Base-by-base conservation (phyloP, 2,329 filamentous ascomycete genomes). In the Aspergillus eucalypticola region DNA sequence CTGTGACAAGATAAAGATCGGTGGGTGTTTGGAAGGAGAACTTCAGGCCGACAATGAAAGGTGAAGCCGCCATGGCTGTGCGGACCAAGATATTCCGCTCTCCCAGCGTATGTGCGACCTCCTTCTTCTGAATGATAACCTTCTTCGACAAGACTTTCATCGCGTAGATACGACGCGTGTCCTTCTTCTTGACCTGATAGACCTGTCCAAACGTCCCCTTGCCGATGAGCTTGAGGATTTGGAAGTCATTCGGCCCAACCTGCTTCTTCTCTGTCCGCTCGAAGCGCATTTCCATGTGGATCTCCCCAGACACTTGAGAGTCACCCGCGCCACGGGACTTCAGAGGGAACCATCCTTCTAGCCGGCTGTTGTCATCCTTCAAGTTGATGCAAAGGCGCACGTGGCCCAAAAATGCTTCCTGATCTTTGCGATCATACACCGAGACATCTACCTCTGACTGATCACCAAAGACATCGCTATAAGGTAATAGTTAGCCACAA, bases 131-230 rank as follows among this genome's bases (percentile, higher is more conserved):
- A 25, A 99, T 95, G 71, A 99, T 99, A 56, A 99, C 95, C 83
- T 99, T 99, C 84, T 99, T 99, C 54, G 95, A 97, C 32, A 99
- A 82, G 1, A 99, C 94, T 78, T 99, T 99, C 95, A 99, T 99
- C 63, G 95, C 95, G 72, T 99, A 99, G 62, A 99, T 97, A 48
- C 95, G 89, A 70, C 88, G 88, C 0, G 94, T 97, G 75, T 99
- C 95, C 82, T 91, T 95, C 85, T 99, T 99, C 69, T 92, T 89
- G 6, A 99, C 95, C 75, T 99, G 95, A 75, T 98, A 99, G 2
- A 99, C 95, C 76, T 99, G 95, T 1, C 95, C 95, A 74, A 99
- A 99, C 0, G 95, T 99, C 57, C 95, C 95, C 78, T 98, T 98
- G 64, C 95, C 95, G 66, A 99, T 98, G 59, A 99, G 86, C 75